Percentiles rank a stretch among this genome's conserved stretches.
Conservation (phyloP, 805 yeast species). For the Barnettozyma populi region DNA sequence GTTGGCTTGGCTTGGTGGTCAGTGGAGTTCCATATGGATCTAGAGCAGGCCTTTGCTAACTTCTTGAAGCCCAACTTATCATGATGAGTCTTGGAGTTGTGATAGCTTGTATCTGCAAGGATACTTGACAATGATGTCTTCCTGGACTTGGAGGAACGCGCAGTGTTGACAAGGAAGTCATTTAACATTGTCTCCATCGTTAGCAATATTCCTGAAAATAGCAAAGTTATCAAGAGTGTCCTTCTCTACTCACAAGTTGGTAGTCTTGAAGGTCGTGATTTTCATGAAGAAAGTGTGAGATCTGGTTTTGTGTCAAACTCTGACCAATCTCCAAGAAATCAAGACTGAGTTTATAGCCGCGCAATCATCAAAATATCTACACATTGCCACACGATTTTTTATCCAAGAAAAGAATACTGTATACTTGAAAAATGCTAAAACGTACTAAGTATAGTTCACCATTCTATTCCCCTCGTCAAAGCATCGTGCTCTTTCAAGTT, state of each 20-base stretch:
- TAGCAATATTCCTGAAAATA: neutral
- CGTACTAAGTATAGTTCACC: constrained; percentile 1
- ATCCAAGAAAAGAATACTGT: neutral
- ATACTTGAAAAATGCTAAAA: neutral
- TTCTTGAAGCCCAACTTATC: constrained; percentile 16
- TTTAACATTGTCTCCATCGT: constrained; percentile 1
- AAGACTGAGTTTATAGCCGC: neutral
- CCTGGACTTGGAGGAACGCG: constrained; percentile 15
- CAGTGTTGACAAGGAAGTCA: constrained; percentile 6
- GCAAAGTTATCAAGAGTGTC: neutral
- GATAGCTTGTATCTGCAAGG: constrained; percentile 5
- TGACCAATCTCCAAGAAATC: neutral
- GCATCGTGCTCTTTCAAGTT: constrained; percentile 22
- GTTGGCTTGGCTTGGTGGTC: neutral
- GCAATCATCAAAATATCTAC: neutral
- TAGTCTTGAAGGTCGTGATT: neutral
- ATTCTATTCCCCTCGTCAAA: constrained; percentile 5
- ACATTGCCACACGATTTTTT: neutral
- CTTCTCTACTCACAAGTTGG: neutral
- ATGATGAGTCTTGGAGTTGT: neutral
- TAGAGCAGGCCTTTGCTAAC: constrained; percentile 15
- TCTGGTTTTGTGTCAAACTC: neutral
- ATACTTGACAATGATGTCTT: constrained; percentile 15
- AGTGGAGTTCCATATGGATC: constrained; percentile 10
- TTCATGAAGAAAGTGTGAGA: neutral